These are phyloP conservation scores for Aquilaria malaccensis DNA, from an alignment of 345 rosid species.

Conservation along the genomic window DNA sequence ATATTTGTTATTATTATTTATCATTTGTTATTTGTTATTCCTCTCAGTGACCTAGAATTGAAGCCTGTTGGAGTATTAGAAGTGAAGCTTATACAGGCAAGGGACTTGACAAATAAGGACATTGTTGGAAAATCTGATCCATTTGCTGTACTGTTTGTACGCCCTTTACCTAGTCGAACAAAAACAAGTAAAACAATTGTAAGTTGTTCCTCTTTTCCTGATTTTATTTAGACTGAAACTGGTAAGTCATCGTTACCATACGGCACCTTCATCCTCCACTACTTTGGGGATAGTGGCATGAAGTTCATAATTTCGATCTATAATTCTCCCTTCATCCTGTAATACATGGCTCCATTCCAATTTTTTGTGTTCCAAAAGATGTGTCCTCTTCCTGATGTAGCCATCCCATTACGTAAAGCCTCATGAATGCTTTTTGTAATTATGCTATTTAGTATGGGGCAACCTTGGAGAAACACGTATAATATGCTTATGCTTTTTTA, in stretches of 20 bases:
- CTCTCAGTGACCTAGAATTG: slow-evolving; percentile 68
- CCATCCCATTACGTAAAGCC: too few relatives aligned
- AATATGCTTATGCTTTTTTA: background rate
- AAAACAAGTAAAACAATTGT: slow-evolving; percentile 76
- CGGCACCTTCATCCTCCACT: too few relatives aligned
- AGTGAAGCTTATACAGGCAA: slow-evolving; percentile 95
- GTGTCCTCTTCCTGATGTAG: too few relatives aligned
- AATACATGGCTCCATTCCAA: background rate
- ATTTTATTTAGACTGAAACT: background rate
- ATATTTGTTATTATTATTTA: too few relatives aligned
- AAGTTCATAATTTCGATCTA: too few relatives aligned
- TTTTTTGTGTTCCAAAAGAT: too few relatives aligned
- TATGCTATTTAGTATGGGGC: too few relatives aligned
- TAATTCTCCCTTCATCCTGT: background rate
- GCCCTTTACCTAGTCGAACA: slow-evolving; percentile 66
- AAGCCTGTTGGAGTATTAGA: slow-evolving; percentile 84
- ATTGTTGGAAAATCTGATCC: slow-evolving; percentile 91
- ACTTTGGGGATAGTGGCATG: too few relatives aligned
- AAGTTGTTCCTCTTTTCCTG: slow-evolving; percentile 20
- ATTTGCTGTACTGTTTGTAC: slow-evolving; percentile 58
- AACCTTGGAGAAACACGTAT: too few relatives aligned
- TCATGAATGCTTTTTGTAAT: too few relatives aligned
- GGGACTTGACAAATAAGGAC: slow-evolving; percentile 81
- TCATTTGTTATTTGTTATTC: slow-evolving; percentile 12
- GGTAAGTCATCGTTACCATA: too few relatives aligned